Evolutionary conservation across 768 basidiomycete genomes (phyloP), one percentile per base, ranked within the genome.

Genomic region (Tylopilus vinaceipallidus): DNA sequence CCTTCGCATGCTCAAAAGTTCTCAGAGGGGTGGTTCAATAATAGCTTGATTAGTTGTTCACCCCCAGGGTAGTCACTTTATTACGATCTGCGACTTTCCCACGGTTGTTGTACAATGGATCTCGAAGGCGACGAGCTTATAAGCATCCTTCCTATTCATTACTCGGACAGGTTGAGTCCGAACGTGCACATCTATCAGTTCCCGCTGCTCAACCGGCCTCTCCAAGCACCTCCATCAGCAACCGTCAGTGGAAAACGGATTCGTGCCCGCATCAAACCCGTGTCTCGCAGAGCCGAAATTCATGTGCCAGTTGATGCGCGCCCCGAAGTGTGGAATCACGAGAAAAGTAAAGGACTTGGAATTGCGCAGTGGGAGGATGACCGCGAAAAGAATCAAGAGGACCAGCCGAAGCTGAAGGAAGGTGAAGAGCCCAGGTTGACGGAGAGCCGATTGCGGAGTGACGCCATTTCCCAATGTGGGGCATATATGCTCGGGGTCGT

Each of bases 301-400:
- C 88, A 91, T 65, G 76, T 93, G 12, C 91, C 91, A 5, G 79
- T 82, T n/a, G 91, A 93, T 63, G 80, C 80, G 19, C 82, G 91
- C 30, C 72, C 81, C 16, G 88, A 91, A 54, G 87, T 93, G 14
- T 91, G 86, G 83, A 92, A 87, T 58, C 63, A 64, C n/a, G 86
- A 88, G 47, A 79, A 78, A 51, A 81, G 84, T 14, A 79, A 75
- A 60, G 81, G 81, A 26, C 70, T 89, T 16, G 91, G 88, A 3
- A 65, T 62, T 19, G 88, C 85, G 16, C 77, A 82, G 44, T 64
- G 74, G 42, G 86, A 88, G 45, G 90, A 91, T 57, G 91, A 92
- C 63, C 76, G 76, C 46, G 86, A 90, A 68, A 90, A 83, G 64
- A 87, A 87, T 51, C 84, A 89, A 58, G 82, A 81, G 42, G 70